These are phyloP conservation scores for Patellaria atrata DNA, from an alignment of 495 filamentous ascomycete species.

Conservation along the genomic window DNA sequence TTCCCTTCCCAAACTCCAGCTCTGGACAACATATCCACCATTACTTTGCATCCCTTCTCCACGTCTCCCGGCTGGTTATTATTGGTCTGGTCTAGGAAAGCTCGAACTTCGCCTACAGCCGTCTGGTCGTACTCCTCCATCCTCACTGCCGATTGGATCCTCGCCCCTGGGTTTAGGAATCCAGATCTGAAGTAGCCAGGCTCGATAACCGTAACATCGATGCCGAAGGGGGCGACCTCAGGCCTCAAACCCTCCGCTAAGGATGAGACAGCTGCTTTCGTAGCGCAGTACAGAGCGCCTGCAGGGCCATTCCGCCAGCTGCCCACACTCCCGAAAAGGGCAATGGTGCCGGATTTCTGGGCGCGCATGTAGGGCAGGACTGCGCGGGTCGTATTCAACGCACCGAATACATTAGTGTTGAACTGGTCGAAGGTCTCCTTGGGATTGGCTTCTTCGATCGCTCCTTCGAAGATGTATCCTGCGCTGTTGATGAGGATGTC, in stretches of 20 bases:
- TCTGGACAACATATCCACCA: slow-evolving; percentile 35
- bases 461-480: slow-evolving; percentile 28
- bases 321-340: slow-evolving; percentile 35
- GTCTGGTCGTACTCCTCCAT: slow-evolving; percentile 18
- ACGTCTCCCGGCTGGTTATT: slow-evolving; percentile 35
- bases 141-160: slow-evolving; percentile 3
- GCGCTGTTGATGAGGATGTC: slow-evolving; percentile 43
- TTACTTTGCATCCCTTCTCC: slow-evolving; percentile 32
- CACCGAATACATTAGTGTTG: slow-evolving; percentile 37
- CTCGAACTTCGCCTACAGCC: slow-evolving; percentile 5
- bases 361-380: slow-evolving; percentile 36
- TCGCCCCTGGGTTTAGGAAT: slow-evolving; percentile 21
- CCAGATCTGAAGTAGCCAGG: slow-evolving; percentile 39
- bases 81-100: slow-evolving; percentile 5
- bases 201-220: slow-evolving; percentile 33
- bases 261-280: slow-evolving; percentile 34
- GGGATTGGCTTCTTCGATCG: slow-evolving; percentile 30
- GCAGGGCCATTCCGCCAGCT: slow-evolving; percentile 29
- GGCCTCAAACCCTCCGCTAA: slow-evolving; percentile 32
- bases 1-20: slow-evolving; percentile 27
- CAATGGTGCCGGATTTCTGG: slow-evolving; percentile 28
- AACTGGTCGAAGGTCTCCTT: slow-evolving; percentile 28
- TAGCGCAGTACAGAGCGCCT: slow-evolving; percentile 34
- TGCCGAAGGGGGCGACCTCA: slow-evolving; percentile 34
- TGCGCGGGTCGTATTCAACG: slow-evolving; percentile 32